phyloP scores from a whole-genome alignment of 176 grass and related monocot genomes.

The Oryza australiensis region DNA sequence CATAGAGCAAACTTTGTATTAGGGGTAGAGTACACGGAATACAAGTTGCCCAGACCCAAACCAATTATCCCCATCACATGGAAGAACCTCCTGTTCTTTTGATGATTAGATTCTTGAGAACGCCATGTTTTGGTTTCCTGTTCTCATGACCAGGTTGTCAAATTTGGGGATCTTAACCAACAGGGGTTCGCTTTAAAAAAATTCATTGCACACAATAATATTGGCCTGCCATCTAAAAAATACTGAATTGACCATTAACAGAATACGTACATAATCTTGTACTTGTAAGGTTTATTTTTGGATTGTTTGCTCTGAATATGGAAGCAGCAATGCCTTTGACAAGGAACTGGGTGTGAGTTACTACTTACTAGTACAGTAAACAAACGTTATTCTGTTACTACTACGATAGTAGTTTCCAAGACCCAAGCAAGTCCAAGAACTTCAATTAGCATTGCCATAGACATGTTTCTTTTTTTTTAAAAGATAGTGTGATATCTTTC shows the following conservation, averaged over 20 bases:
- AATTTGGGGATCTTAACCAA: conserved; percentile 14
- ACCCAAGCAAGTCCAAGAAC: conserved; percentile 43
- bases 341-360: background rate
- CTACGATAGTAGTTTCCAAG: background rate
- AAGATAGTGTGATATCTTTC: background rate
- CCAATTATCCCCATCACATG: conserved; percentile 47
- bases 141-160: conserved; percentile 29
- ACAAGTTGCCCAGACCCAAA: conserved; percentile 14
- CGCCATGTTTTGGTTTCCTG: conserved; percentile 24
- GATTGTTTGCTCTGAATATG: conserved; percentile 5
- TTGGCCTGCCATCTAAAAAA: background rate
- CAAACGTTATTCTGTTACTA: too few relatives aligned
- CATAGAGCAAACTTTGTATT: background rate
- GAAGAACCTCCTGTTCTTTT: conserved; percentile 31
- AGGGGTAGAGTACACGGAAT: background rate
- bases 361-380: background rate
- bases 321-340: background rate
- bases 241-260: background rate
- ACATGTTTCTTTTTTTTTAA: background rate
- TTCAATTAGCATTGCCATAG: conserved; percentile 19
- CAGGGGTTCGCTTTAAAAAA: background rate
- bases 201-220: background rate
- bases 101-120: conserved; percentile 38
- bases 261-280: background rate
- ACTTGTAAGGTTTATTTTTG: background rate